Conservation (phyloP, 2,329 filamentous ascomycete genomes). For the Lachnellula cervina region DNA sequence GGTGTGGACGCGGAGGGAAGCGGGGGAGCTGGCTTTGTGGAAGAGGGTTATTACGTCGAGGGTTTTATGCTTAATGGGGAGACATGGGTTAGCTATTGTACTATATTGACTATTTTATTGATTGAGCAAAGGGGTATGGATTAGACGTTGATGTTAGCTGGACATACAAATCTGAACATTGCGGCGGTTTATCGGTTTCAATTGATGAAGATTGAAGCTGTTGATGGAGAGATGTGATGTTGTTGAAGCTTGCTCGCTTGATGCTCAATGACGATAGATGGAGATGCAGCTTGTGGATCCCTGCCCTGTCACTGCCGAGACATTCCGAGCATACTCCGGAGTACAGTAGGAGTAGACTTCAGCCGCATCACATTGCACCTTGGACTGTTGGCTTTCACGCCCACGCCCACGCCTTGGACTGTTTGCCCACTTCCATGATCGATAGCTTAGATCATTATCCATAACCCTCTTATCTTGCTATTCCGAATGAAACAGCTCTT, state of each 20-base stretch:
- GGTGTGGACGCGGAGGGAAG: constrained; percentile 68
- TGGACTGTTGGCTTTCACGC: too few relatives aligned
- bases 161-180: constrained; percentile 34
- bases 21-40: constrained; percentile 71
- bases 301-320: too few relatives aligned
- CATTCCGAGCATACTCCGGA: too few relatives aligned
- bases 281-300: too few relatives aligned
- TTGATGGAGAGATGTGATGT: constrained; percentile 3
- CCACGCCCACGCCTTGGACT: too few relatives aligned
- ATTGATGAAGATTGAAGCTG: constrained; percentile 9
- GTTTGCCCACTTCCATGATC: too few relatives aligned
- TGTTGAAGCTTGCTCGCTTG: background rate
- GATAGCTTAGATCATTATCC: too few relatives aligned
- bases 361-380: too few relatives aligned
- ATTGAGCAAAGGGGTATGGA: background rate
- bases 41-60: constrained; percentile 94
- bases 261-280: too few relatives aligned
- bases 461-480: too few relatives aligned
- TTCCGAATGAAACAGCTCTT: too few relatives aligned
- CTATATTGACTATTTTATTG: background rate
- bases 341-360: too few relatives aligned
- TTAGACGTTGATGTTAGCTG: background rate
- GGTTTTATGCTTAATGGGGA: constrained; percentile 58
- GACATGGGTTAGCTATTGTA: constrained; percentile 1
- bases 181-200: constrained; percentile 10